phyloP scores from a whole-genome alignment of 2,329 filamentous ascomycete genomes.

The Coniella vitis region DNA sequence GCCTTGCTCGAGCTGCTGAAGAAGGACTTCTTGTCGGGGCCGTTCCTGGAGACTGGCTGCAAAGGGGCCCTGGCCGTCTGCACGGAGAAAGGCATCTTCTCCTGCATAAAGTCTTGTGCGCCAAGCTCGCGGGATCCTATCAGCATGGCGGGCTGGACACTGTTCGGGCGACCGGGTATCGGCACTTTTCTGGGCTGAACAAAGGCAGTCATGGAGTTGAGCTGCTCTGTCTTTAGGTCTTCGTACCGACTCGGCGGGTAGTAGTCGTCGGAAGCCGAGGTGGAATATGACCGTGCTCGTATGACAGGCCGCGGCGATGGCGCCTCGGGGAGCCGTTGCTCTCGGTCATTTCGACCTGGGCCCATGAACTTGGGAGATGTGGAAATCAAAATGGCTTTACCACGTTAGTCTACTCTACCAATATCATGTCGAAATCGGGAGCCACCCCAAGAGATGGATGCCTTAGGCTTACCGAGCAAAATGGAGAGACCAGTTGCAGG shows the following conservation, averaged over 20 bases:
- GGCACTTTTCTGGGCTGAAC: constrained; percentile 27
- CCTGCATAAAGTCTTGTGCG: constrained; percentile 32
- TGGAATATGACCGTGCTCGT: constrained; percentile 33
- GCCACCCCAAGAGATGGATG: not conserved
- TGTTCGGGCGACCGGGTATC: constrained; percentile 14
- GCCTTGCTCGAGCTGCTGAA: constrained; percentile 2
- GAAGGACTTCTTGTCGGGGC: constrained; percentile 3
- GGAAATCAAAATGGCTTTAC: constrained; percentile 32
- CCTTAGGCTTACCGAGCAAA: constrained; percentile 37
- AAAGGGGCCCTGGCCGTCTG: constrained; percentile 24
- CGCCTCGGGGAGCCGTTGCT: constrained; percentile 31
- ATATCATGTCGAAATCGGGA: not conserved
- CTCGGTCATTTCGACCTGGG: constrained; percentile 21
- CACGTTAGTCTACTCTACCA: not conserved
- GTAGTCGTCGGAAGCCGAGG: constrained; percentile 31
- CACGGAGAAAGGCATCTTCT: constrained; percentile 36
- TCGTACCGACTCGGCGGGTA: constrained; percentile 42
- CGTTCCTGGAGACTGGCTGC: constrained; percentile 5
- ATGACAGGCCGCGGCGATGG: constrained; percentile 31
- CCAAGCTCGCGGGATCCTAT: constrained; percentile 30
- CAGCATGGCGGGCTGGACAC: constrained; percentile 31
- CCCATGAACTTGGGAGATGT: constrained; percentile 29
- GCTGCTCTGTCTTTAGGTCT: constrained; percentile 38
- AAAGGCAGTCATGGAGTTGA: constrained; percentile 31
- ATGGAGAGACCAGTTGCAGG: constrained; percentile 44